Conservation (phyloP, 495 filamentous ascomycete species). For the Xylaria palmicola region DNA sequence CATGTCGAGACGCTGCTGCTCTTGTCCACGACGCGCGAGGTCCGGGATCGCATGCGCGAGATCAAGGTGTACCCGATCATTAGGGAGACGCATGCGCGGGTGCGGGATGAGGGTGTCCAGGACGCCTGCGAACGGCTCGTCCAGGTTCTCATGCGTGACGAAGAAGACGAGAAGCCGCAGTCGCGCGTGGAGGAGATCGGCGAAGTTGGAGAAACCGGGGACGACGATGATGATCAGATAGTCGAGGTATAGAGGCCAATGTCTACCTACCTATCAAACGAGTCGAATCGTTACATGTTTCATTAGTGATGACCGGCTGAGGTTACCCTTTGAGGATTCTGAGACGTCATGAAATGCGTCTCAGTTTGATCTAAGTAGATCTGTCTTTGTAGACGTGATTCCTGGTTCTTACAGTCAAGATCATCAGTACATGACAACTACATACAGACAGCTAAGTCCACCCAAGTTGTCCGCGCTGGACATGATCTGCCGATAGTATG, state of each 20-base stretch:
- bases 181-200: constrained; percentile 31
- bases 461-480: too few species aligned
- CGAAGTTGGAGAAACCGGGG: constrained; percentile 50
- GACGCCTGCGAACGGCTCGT: constrained; percentile 89
- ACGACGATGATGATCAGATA: constrained; percentile 36
- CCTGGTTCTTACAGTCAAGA: too few species aligned
- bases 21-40: constrained; percentile 74
- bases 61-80: constrained; percentile 88
- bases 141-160: constrained; percentile 88
- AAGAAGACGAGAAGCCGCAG: constrained; percentile 49
- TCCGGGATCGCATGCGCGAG: constrained; percentile 67
- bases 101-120: constrained; percentile 76
- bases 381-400: too few species aligned
- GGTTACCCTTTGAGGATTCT: too few species aligned
- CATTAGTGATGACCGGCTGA: too few species aligned
- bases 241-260: constrained; percentile 41
- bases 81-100: constrained; percentile 76
- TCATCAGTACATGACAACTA: too few species aligned
- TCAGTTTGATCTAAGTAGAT: too few species aligned
- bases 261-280: not conserved
- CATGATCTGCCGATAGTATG: too few species aligned
- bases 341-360: too few species aligned
- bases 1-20: constrained; percentile 86
- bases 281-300: not conserved
- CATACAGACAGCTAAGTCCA: too few species aligned